A percentile compares a stretch with the other conserved stretches of the same genome.
Evolutionary conservation across 306 rosid genomes (phyloP).

Genomic region (Benincasa hispida): DNA sequence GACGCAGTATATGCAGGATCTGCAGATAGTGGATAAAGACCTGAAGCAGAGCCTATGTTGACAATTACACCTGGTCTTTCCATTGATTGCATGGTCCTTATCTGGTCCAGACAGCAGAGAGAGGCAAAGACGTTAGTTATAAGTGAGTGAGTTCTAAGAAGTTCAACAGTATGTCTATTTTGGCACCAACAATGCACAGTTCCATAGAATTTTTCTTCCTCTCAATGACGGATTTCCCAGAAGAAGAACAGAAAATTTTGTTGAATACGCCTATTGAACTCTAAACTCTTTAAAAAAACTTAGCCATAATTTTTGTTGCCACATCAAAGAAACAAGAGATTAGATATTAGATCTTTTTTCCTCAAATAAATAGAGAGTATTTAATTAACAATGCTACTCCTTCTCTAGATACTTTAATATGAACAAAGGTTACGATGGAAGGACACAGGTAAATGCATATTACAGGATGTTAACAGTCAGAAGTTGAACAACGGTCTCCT

Average conservation of each 20-base stretch:
- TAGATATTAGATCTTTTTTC: not conserved
- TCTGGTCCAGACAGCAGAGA: constrained; percentile 34
- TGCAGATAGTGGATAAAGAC: constrained; percentile 61
- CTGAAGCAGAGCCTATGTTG: constrained; percentile 85
- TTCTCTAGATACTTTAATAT: not conserved
- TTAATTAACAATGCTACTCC: not conserved
- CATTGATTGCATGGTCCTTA: constrained; percentile 51
- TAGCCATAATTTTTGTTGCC: not conserved
- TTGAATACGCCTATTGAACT: not conserved
- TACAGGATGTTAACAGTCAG: not conserved
- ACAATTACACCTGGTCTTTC: constrained; percentile 69
- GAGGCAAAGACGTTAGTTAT: constrained; percentile 10
- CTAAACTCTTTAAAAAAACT: not conserved
- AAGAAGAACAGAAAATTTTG: not conserved
- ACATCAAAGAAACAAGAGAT: not conserved
- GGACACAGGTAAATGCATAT: not conserved
- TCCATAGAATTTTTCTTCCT: not conserved
- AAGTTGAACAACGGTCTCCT: not conserved
- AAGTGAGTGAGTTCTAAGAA: not conserved
- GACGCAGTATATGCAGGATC: constrained; percentile 72
- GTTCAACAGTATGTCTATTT: not conserved
- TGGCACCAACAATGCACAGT: not conserved
- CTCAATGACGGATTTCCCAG: not conserved
- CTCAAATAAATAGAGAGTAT: not conserved
- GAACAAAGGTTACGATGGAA: not conserved